Evolutionary conservation across 2,329 filamentous ascomycete species (phyloP).

Genomic region (Teratosphaeria zuluensis): DNA sequence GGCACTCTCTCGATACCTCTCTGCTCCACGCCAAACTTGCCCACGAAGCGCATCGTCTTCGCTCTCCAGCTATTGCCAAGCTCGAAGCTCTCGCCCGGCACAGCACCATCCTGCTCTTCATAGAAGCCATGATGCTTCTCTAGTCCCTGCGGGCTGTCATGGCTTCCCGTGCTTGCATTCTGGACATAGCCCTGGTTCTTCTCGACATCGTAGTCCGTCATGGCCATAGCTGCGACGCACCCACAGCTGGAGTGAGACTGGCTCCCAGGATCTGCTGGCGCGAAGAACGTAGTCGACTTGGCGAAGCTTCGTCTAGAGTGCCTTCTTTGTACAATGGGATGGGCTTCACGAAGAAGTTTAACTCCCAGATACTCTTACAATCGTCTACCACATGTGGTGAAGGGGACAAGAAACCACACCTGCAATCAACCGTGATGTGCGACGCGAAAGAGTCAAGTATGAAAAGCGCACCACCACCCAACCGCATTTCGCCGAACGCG

Average conservation of each 20-base stretch:
- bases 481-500: neutral
- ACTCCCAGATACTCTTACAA: neutral
- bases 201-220: constrained; percentile 8
- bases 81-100: constrained; percentile 50
- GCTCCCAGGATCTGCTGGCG: neutral
- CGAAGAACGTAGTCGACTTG: too few species aligned
- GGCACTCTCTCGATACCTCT: constrained; percentile 68
- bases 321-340: neutral
- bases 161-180: neutral
- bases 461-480: neutral
- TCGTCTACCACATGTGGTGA: neutral
- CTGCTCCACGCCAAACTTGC: constrained; percentile 59
- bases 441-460: neutral
- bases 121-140: constrained; percentile 7
- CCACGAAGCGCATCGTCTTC: constrained; percentile 53
- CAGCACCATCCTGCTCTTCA: constrained; percentile 35
- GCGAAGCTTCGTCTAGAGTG: neutral
- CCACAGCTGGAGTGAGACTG: neutral
- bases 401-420: neutral
- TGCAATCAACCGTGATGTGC: neutral
- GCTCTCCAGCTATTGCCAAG: constrained; percentile 48
- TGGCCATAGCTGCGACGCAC: constrained; percentile 2
- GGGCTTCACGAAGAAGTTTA: constrained; percentile 2
- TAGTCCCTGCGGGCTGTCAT: neutral
- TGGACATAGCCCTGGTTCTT: constrained; percentile 8